Evolutionary conservation across 2,329 filamentous ascomycete species (phyloP), one percentile per base, ranked within the genome.

Genomic region (Xylariaceae sp.): DNA sequence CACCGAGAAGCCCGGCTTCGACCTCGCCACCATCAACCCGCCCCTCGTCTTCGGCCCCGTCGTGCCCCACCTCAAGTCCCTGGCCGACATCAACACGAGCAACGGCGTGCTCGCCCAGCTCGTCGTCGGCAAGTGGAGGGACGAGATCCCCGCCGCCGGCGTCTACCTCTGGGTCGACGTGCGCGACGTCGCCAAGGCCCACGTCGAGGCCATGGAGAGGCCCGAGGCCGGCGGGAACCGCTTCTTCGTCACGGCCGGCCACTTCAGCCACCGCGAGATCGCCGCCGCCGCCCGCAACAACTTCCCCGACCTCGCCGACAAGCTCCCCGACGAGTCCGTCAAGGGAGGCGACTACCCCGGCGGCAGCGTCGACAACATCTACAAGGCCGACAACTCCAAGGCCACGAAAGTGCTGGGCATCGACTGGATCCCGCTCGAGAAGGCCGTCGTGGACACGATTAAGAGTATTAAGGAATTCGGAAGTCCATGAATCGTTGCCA

Each of bases 381-480:
- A 72, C 56, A 63, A 63, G 44, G 73, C 70, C 41, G 72, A 85
- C 55, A 83, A 78, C 54, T 67, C 66, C 35, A 69, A 69, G 53
- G 77, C 76, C 2, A 73, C 70, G 17, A 69, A 77, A 52, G 50
- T 81, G 32, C 59, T 87, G 42, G 79, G 78, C 1, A 69, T 85
- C 34, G 62, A 82, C 43, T 86, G 76, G 68, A 76, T 66, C 46
- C 58, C 64, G 3, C 52, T 86, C 23, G 80, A 86, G 59, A 68
- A 81, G 61, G 73, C 67, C 18, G 67, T 83, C 18, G 65, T 71
- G 5, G 83, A 87, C 53, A 71, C 79, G 5, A 70, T 85, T 13
- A 76, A 76, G 61, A 81, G 74, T 21, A 59, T 88, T 52, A 71
- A 83, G 59, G 56, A 54, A n/a, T 55, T 67, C n/a, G 54, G 57